Conservation (phyloP, 768 basidiomycete genomes). For the Phaffia tasmanica region DNA sequence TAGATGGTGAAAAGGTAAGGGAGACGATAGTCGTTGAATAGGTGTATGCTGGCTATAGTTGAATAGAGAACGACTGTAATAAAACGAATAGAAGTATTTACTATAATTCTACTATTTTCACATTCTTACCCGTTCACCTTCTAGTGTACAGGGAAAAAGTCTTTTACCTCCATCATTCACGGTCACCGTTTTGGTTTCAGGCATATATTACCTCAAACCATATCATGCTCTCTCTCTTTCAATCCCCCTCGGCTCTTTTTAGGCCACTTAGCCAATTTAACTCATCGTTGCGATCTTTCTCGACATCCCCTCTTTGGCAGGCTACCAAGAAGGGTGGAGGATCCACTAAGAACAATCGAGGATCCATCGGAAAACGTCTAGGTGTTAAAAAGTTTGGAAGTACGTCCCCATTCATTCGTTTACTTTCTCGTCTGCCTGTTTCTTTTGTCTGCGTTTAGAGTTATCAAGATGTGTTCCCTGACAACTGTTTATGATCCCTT, state of each 20-base stretch:
- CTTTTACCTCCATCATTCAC: no score
- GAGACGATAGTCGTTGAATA: no score
- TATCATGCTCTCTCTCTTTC: constrained; percentile 14
- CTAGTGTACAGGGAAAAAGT: no score
- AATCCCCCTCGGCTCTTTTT: background rate
- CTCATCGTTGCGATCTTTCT: constrained; percentile 15
- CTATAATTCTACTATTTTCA: no score
- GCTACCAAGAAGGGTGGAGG: constrained; percentile 97
- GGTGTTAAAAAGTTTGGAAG: constrained; percentile 96
- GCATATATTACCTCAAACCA: no score
- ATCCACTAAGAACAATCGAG: constrained; percentile 81
- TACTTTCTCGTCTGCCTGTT: background rate
- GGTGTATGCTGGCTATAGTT: no score
- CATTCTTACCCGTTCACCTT: no score
- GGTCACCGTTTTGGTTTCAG: no score
- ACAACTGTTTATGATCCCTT: constrained; percentile 12
- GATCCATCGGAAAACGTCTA: constrained; percentile 81
- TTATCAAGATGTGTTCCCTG: background rate
- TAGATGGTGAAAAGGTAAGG: no score
- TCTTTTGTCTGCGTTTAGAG: background rate
- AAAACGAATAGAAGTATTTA: no score
- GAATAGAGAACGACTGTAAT: no score
- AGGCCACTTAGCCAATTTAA: background rate
- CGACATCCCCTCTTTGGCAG: constrained; percentile 10
- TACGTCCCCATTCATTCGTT: constrained; percentile 36